Evolutionary conservation across 106 monocot species (phyloP).

Genomic region (Hemerocallis citrina): DNA sequence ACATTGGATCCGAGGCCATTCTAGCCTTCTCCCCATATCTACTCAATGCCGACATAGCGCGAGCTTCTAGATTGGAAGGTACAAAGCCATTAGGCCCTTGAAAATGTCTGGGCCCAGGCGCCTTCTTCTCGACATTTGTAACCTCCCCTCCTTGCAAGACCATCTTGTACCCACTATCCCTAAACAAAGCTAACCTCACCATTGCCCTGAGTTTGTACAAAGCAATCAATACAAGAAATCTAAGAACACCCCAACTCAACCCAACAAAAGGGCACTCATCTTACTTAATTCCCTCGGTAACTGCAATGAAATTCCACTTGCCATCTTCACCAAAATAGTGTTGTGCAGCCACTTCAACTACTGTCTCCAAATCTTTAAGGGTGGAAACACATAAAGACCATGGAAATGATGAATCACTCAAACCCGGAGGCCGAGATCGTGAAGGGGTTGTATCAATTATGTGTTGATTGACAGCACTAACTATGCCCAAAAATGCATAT

Average conservation of each 20-base stretch:
- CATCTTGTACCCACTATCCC: constrained; percentile 81
- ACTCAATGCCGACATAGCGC: constrained; percentile 70
- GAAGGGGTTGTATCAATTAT: constrained; percentile 59
- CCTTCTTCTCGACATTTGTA: constrained; percentile 24
- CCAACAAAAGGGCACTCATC: not conserved
- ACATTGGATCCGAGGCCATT: constrained; percentile 30
- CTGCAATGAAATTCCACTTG: constrained; percentile 83
- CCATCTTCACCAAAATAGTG: constrained; percentile 69
- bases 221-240: not conserved
- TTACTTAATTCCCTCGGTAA: constrained; percentile 71
- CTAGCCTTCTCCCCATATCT: constrained; percentile 74
- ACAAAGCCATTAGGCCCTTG: constrained; percentile 24
- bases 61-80: constrained; percentile 44
- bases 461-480: constrained; percentile 70
- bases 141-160: constrained; percentile 86
- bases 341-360: constrained; percentile 78
- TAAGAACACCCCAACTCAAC: not conserved
- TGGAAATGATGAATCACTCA: constrained; percentile 28
- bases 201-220: constrained; percentile 42
- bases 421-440: constrained; percentile 2
- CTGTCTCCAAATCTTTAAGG: constrained; percentile 78
- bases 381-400: constrained; percentile 65
- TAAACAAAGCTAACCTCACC: constrained; percentile 60
- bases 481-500: constrained; percentile 71
- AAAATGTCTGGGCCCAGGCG: constrained; percentile 2